Base-by-base conservation (phyloP, 257 asterid species). In the Coffea eugenioides region DNA sequence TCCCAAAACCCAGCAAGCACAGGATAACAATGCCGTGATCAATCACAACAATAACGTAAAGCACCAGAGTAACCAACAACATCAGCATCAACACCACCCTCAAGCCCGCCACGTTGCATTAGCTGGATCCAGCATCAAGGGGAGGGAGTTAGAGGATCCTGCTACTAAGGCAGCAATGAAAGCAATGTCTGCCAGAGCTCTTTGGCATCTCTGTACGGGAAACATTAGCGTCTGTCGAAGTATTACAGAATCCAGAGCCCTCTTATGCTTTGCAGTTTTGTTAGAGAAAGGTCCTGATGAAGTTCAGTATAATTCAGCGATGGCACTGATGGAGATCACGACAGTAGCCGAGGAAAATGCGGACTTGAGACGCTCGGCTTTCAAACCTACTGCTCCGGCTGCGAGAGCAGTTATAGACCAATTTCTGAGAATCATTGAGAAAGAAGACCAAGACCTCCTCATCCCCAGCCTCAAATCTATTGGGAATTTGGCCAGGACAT, bases 281-380 rank as follows among this genome's bases (percentile, higher is more conserved):
- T 56, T 93, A 10, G 97, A 91, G 65, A 93, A 93, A 77, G 95
- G 95, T 0, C 82, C 84, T 0, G 92, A 88, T 0, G 97, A 93
- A 21, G 89, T 93, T 9, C 82, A 80, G 56, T 89, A 88, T 85
- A 83, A 93, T 75, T 91, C 97, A 5, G 91, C 92, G 57, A 84
- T 93, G 95, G 97, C 97, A 16, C n/a, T 93, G 6, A 93, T 89
- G 97, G 97, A 91, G 59, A 93, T 93, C 81, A 89, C 97, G 0
- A 85, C 88, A 0, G 94, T 93, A 13, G 97, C 97, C 0, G 95
- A 91, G 39, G 88, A 87, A 64, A 87, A 93, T 16, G 62, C 90
- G 0, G 88, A 87, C 0, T 72, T 93, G 56, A 80, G 97, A 57
- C 90, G 90, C 0, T 85, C 92, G 1, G 93, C 97, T 21, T 93